phyloP scores from a whole-genome alignment of 2,329 filamentous ascomycete species.

The Penicillium polonicum region DNA sequence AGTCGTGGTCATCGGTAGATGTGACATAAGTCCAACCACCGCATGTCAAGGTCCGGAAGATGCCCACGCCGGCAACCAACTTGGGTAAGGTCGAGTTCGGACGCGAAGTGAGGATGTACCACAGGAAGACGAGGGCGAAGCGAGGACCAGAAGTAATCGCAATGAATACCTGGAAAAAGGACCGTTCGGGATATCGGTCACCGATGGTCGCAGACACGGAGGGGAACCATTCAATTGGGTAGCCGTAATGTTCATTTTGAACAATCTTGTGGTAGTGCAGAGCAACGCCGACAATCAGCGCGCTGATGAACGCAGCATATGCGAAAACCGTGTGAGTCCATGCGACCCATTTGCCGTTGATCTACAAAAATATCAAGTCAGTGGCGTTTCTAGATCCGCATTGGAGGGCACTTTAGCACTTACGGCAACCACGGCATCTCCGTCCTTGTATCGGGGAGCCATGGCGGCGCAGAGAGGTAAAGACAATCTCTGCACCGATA shows the following conservation, averaged over 20 bases:
- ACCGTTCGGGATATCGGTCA: conserved; percentile 93
- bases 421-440: conserved; percentile 62
- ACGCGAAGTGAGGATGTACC: conserved; percentile 82
- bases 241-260: conserved; percentile 92
- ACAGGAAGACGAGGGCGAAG: conserved; percentile 85
- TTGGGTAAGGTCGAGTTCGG: conserved; percentile 75
- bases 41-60: conserved; percentile 88
- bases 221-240: conserved; percentile 93
- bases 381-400: conserved; percentile 24
- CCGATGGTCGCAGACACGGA: conserved; percentile 96
- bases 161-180: conserved; percentile 96
- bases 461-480: conserved; percentile 44
- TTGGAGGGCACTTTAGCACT: conserved; percentile 27
- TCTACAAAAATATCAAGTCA: conserved; percentile 39
- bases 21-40: conserved; percentile 99
- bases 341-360: conserved; percentile 88
- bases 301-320: conserved; percentile 81
- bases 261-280: conserved; percentile 98
- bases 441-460: conserved; percentile 62
- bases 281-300: conserved; percentile 73
- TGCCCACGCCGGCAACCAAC: conserved; percentile 73
- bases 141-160: conserved; percentile 92
- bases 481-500: conserved; percentile 18
- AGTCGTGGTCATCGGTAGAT: conserved; percentile 95
- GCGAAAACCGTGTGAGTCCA: conserved; percentile 82